Conservation (phyloP, 805 yeast species). For the Wickerhamomyces tratensis region DNA sequence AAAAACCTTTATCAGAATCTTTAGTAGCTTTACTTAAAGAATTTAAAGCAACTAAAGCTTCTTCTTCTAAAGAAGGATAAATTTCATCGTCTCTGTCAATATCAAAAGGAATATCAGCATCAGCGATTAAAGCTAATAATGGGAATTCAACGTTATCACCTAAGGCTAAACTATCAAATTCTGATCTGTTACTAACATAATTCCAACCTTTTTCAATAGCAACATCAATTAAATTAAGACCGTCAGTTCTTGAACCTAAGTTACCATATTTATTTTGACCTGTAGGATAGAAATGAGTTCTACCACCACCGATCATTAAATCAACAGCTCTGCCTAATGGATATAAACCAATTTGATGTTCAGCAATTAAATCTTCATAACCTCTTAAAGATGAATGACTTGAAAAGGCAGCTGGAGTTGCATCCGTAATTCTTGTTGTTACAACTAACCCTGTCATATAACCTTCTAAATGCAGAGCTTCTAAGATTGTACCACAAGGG, state of each 20-base stretch:
- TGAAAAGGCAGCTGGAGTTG: constrained; percentile 88
- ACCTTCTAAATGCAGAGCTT: constrained; percentile 77
- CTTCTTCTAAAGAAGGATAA: constrained; percentile 75
- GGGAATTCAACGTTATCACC: constrained; percentile 70
- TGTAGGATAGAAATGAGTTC: constrained; percentile 67
- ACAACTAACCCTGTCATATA: constrained; percentile 85
- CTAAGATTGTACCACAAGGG: constrained; percentile 88
- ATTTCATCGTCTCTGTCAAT: constrained; percentile 54
- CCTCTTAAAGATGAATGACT: constrained; percentile 68
- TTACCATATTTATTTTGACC: constrained; percentile 20
- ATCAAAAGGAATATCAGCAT: constrained; percentile 75
- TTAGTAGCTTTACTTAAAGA: constrained; percentile 58
- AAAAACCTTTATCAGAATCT: constrained; percentile 76
- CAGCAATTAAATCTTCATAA: constrained; percentile 80
- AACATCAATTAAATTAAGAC: constrained; percentile 54
- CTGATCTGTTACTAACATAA: constrained; percentile 47
- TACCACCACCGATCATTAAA: constrained; percentile 85
- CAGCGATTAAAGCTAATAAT: constrained; percentile 65
- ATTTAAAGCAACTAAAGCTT: constrained; percentile 63
- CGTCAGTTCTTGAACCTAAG: constrained; percentile 61
- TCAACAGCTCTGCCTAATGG: constrained; percentile 76
- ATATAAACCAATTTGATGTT: constrained; percentile 76
- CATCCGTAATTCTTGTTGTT: constrained; percentile 87
- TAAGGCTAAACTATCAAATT: constrained; percentile 43
- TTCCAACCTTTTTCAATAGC: constrained; percentile 56